Evolutionary conservation across 23 red algal species (phyloP).

Genomic region (Gracilaria caudata): DNA sequence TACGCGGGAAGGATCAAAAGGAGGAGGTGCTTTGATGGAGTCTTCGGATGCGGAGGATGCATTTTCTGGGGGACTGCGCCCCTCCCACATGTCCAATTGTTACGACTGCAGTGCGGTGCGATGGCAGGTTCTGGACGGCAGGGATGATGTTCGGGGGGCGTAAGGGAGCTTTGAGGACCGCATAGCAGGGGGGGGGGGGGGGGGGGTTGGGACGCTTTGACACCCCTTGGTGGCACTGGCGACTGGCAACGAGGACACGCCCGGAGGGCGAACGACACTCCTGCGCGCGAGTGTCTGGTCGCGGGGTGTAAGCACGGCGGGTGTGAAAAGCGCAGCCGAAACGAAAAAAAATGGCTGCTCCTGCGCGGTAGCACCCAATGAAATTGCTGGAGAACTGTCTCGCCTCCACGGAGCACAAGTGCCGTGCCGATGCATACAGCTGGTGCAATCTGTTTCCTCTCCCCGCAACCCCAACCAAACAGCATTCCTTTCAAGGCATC

Average conservation of each 20-base stretch:
- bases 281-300: background rate
- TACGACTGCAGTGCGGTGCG: background rate
- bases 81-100: conserved; percentile 35
- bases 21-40: conserved; percentile 23
- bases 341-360: background rate
- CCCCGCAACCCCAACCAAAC: background rate
- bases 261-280: background rate
- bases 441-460: background rate
- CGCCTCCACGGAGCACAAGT: background rate
- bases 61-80: conserved; percentile 19
- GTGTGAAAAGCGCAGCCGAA: background rate
- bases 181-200: background rate
- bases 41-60: conserved; percentile 39
- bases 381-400: background rate
- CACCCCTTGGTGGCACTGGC: background rate
- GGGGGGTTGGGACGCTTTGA: background rate
- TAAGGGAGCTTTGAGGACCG: too few species aligned
- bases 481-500: too few species aligned
- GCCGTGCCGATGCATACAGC: background rate
- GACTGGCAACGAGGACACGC: conserved; percentile 7
- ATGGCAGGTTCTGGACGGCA: background rate
- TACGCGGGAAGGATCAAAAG: conserved; percentile 34
- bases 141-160: background rate
- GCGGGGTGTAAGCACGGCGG: background rate
- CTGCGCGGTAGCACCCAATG: background rate